phyloP scores from a whole-genome alignment of 371 early-diverging fungal species.

The Quaeritorhiza haematococci region DNA sequence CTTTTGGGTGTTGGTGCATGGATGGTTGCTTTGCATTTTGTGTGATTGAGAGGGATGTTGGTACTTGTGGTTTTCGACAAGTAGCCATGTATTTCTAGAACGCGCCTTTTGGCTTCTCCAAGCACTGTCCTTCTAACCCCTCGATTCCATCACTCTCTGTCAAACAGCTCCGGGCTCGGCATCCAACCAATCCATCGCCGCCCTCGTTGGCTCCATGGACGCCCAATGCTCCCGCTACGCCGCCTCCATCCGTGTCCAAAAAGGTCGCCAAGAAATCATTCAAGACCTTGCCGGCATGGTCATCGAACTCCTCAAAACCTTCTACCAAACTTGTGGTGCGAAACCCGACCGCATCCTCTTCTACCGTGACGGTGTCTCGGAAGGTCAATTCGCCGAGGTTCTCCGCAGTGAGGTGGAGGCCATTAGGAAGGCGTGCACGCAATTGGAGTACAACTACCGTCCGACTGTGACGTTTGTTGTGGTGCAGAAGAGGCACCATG shows the following conservation, averaged over 20 bases:
- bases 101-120: too few relatives aligned
- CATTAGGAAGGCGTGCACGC: constrained; percentile 68
- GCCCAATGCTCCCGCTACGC: constrained; percentile 79
- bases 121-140: too few relatives aligned
- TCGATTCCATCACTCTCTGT: background rate
- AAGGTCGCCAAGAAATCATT: constrained; percentile 82
- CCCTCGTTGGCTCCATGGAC: constrained; percentile 86
- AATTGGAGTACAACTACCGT: constrained; percentile 61
- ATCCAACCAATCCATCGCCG: constrained; percentile 81
- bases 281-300: constrained; percentile 75
- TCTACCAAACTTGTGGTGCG: constrained; percentile 61
- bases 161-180: constrained; percentile 75
- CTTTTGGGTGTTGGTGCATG: background rate
- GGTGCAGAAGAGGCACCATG: constrained; percentile 95
- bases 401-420: constrained; percentile 72
- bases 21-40: background rate
- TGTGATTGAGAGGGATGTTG: too few relatives aligned
- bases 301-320: constrained; percentile 75
- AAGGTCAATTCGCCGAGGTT: constrained; percentile 83
- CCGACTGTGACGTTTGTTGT: constrained; percentile 88
- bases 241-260: constrained; percentile 77
- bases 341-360: constrained; percentile 87
- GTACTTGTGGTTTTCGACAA: too few relatives aligned
- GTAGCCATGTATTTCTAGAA: too few relatives aligned
- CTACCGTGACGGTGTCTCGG: constrained; percentile 85